These are phyloP conservation scores for Exophiala phaeomuriformis DNA, from an alignment of 2,329 filamentous ascomycete species.

Conservation along the genomic window DNA sequence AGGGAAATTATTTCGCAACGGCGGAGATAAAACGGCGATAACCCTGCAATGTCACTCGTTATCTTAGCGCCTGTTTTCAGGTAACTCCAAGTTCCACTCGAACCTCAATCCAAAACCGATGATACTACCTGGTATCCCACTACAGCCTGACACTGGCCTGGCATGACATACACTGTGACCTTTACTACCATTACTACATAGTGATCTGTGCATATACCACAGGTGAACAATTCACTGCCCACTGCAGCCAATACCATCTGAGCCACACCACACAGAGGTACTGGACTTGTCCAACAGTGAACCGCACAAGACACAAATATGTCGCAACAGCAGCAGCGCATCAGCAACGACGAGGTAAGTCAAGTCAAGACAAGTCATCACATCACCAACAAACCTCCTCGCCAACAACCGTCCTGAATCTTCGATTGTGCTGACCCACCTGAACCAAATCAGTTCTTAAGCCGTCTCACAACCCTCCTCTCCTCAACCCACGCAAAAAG, in stretches of 20 bases:
- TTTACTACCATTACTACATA: too few species aligned
- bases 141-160: too few species aligned
- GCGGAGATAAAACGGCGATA: background rate
- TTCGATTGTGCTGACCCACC: too few species aligned
- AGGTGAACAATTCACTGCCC: background rate
- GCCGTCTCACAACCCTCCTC: slow-evolving; percentile 36
- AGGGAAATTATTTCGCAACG: background rate
- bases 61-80: background rate
- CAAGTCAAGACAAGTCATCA: too few species aligned
- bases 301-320: background rate
- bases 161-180: too few species aligned
- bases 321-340: slow-evolving; percentile 26
- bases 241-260: background rate
- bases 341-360: slow-evolving; percentile 39
- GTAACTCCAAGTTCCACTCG: background rate
- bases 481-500: slow-evolving; percentile 34
- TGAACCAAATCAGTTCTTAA: slow-evolving; percentile 37
- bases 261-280: too few species aligned
- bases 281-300: too few species aligned
- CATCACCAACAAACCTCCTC: too few species aligned
- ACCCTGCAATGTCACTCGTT: background rate
- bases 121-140: too few species aligned
- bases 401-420: too few species aligned
- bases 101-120: background rate
- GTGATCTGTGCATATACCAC: too few species aligned